Percentiles rank a stretch among this genome's conserved stretches.
Evolutionary conservation across 2,329 filamentous ascomycete genomes (phyloP).

Genomic region (Paecilomyces formosus): DNA sequence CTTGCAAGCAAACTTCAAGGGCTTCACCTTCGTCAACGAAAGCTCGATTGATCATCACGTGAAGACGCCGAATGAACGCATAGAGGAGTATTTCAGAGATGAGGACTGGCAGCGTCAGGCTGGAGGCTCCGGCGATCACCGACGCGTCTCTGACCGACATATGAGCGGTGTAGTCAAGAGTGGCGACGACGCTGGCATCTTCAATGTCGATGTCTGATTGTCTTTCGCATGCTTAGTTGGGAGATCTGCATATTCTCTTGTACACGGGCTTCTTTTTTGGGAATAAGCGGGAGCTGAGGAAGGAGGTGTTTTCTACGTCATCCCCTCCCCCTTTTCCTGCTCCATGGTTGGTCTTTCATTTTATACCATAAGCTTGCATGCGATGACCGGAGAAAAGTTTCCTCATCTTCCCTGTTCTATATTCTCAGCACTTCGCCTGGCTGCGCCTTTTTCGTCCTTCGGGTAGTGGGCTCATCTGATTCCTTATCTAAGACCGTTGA

Average conservation of each 20-base stretch:
- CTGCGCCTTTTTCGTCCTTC: not conserved
- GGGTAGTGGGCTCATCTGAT: not conserved
- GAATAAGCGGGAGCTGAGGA: not conserved
- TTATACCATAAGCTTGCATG: not conserved
- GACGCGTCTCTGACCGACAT: constrained; percentile 22
- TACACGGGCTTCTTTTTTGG: not conserved
- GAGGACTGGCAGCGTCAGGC: constrained; percentile 30
- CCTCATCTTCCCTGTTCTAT: not conserved
- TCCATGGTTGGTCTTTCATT: not conserved
- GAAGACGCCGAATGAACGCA: constrained; percentile 27
- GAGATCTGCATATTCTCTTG: constrained; percentile 7
- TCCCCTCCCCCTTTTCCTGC: not conserved
- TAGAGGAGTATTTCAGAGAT: constrained; percentile 36
- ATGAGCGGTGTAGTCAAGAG: constrained; percentile 39
- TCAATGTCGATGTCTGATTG: constrained; percentile 39
- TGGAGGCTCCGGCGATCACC: constrained; percentile 13
- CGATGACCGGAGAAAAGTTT: not conserved
- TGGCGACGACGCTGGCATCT: constrained; percentile 33
- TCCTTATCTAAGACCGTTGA: not conserved
- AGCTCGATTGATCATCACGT: constrained; percentile 69
- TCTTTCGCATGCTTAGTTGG: constrained; percentile 2
- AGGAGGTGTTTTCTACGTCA: constrained; percentile 1
- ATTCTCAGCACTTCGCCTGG: not conserved
- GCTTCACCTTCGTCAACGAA: constrained; percentile 98
- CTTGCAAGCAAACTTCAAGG: constrained; percentile 96